Evolutionary conservation across 139 green algal genomes (phyloP), one percentile per base, ranked within the genome.

Genomic region (Yamagishiella unicocca): DNA sequence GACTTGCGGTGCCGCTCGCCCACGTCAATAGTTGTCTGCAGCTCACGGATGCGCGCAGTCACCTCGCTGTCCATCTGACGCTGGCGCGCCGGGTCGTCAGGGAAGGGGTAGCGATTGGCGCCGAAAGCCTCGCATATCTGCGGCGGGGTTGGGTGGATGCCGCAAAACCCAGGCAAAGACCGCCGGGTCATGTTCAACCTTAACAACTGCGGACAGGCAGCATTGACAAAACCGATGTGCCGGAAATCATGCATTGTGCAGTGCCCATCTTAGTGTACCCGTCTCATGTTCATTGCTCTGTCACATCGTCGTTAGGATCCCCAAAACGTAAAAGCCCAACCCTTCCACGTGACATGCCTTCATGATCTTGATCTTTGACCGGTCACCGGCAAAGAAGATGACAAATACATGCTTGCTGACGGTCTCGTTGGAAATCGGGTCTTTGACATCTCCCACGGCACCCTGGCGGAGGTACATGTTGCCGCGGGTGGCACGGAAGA

Each of bases 371-470:
- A 91, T 84, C 24, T 95, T 90, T 0, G 97, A 96, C 1, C 96
- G 90, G 85, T 99, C 98, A 62, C 98, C 98, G 35, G 98, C 94
- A 85, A 98, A 99, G 92, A 99, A 99, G 19, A 99, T 96, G n/a
- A 99, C 95, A 92, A 98, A 99, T 61, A 99, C 98, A n/a, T 90
- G 83, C 95, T 99, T 99, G 85, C 97, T 94, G 83, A 96, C 76
- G 88, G 91, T 99, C 97, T 17, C 95, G 94, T 40, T 92, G 95
- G 71, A 91, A 12, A 58, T 58, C 3, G 98, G 96, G 89, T 99
- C 97, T 55, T 83, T 88, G 43, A 96, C 85, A 27, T 70, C 83
- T 12, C 94, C 94, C 53, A 98, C 90, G 24, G 83, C 35, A 14
- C 91, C 90, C 61, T 90, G 81, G 81, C 96, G 94, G 53, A 99